Base-by-base conservation (phyloP, 495 filamentous ascomycete genomes). In the Patellaria atrata region DNA sequence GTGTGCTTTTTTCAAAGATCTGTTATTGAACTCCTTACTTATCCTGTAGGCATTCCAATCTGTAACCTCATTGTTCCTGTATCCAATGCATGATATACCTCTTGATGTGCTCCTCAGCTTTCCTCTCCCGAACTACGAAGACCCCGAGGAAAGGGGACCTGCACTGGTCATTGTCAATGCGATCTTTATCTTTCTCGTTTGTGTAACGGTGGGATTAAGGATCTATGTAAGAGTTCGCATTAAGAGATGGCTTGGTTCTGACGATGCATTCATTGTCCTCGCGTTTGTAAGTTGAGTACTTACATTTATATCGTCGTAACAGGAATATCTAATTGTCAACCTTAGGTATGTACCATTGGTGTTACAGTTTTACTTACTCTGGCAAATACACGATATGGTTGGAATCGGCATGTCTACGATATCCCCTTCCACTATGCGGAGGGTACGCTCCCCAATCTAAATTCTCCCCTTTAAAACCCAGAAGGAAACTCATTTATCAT, bases 341-440 rank as follows among this genome's bases (percentile, higher is more conserved):
- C 26, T 1, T 30, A 55, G 53, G 33, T 57, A 7, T 45, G 26
- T 20, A 45, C 48, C n/a, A 31, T 55, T 9, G 48, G 38, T 25
- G 29, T 55, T 18, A 51, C 52, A 3, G 38, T 28, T 3, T 29
- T 43, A 3, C 52, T 57, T n/a, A 22, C 54, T 1, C 36, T 57
- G 0, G 52, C 54, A 1, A 51, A 57, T 33, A 23, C 30, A n/a
- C 2, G 14, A 8, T 67, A 62, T 38, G 64, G 65, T 17, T 71
- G 67, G 68, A 61, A 67, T 35, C 58, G 70, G 16, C 73, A 76
- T 49, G 44, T 65, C 22, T 72, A 65, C 61, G 67, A 73, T 38
- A 49, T 72, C 3, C 58, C 59, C 14, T 7, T 43, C 8, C 20
- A 47, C 2, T 51, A 54, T 7, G 2, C 45, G n/a, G 38, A 12